Evolutionary conservation across 2,329 filamentous ascomycete genomes (phyloP).

Genomic region (Metarhizium sp.): DNA sequence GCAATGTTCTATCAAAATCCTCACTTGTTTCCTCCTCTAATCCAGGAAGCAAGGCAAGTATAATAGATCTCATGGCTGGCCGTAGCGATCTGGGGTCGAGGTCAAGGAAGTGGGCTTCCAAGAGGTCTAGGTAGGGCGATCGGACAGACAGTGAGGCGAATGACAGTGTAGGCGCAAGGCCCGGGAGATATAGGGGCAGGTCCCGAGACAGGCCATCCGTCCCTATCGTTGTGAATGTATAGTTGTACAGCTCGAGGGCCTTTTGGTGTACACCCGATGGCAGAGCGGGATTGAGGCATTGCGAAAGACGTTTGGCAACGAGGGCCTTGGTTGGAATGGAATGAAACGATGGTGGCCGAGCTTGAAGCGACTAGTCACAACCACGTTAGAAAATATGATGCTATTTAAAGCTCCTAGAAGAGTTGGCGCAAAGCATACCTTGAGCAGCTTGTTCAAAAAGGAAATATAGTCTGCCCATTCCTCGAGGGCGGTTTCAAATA

Average conservation of each 20-base stretch:
- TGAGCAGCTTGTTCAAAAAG: conserved; percentile 82
- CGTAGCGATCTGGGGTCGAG: conserved; percentile 64
- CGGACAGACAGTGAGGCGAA: conserved; percentile 92
- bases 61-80: conserved; percentile 81
- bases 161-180: conserved; percentile 78
- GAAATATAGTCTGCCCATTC: conserved; percentile 99
- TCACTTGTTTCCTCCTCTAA: conserved; percentile 95
- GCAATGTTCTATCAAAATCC: conserved; percentile 84
- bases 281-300: conserved; percentile 87
- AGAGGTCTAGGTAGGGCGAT: conserved; percentile 71
- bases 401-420: not conserved
- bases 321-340: conserved; percentile 72
- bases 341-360: conserved; percentile 62
- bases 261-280: conserved; percentile 98
- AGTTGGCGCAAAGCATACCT: conserved; percentile 42
- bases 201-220: conserved; percentile 72
- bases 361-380: conserved; percentile 65
- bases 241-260: conserved; percentile 84
- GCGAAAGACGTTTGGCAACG: conserved; percentile 83
- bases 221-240: conserved; percentile 80
- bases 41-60: conserved; percentile 81
- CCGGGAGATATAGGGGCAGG: conserved; percentile 80
- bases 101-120: conserved; percentile 71
- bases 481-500: conserved; percentile 89
- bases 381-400: conserved; percentile 1